Conservation (phyloP, 2,329 filamentous ascomycete genomes). For the Colletotrichum sp. region DNA sequence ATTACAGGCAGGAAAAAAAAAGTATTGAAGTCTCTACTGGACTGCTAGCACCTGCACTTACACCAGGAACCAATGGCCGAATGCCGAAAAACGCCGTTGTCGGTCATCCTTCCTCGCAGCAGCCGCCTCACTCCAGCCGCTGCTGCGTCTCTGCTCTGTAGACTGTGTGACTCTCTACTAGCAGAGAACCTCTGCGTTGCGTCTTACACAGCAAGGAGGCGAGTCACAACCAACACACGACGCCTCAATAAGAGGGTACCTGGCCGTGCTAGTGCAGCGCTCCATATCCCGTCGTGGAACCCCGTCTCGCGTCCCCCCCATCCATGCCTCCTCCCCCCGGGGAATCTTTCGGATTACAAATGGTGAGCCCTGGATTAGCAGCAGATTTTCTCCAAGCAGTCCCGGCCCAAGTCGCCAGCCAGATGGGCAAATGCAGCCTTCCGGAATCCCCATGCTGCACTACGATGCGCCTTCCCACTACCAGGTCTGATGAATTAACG, state of each 20-base stretch:
- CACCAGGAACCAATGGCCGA: constrained; percentile 1
- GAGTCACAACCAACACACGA: constrained; percentile 2
- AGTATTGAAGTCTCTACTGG: not conserved
- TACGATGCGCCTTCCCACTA: not conserved
- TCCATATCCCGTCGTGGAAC: constrained; percentile 16
- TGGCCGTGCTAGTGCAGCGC: not conserved
- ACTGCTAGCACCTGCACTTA: not conserved
- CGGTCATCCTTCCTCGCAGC: not conserved
- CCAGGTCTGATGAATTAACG: not conserved
- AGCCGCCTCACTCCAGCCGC: not conserved
- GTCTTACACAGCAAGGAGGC: not conserved
- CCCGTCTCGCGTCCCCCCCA: not conserved
- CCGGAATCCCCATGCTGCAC: not conserved
- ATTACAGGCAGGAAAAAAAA: not conserved
- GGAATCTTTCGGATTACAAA: constrained; percentile 22
- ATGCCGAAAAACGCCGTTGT: constrained; percentile 18
- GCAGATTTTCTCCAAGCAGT: not conserved
- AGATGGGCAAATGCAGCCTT: not conserved
- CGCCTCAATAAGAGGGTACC: not conserved
- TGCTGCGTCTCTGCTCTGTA: no score
- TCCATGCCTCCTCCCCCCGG: constrained; percentile 1
- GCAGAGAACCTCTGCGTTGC: not conserved
- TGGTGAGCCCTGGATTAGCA: constrained; percentile 4
- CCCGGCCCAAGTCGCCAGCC: not conserved
- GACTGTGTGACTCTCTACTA: no score